Base-by-base conservation (phyloP, 495 filamentous ascomycete genomes). In the Antarctomyces pellizariae region DNA sequence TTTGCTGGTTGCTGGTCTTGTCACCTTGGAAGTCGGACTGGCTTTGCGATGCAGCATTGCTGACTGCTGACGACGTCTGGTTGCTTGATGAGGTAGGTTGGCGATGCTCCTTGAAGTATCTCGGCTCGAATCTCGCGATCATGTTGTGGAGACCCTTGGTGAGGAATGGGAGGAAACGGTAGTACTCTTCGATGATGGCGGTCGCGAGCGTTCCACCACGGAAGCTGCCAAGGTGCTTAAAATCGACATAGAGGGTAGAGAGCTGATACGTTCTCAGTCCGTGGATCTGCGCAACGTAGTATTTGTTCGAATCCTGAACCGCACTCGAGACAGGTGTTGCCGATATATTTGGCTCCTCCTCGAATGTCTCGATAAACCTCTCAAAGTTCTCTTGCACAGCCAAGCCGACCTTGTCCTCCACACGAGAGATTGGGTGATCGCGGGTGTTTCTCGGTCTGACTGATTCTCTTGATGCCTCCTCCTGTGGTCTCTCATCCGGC, bases 191-290 rank as follows among this genome's bases (percentile, higher is more conserved):
- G 26, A 76, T 71, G 31, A 95, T 76, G 18, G 79, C 83, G 27
- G 67, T 67, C 9, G 83, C 76, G 21, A 99, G 52, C 18, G 68
- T 64, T 13, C 75, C 75, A 32, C 74, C 66, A 32, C 68, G 61
- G 40, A 62, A 61, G 4, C 60, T 59, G 11, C 70, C 58, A 19
- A 99, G 49, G 49, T 99, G 86, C 26, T 66, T 77, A 54, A 71
- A 99, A 50, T 99, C 89, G 41, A 99, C 76, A 45, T 95, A 99
- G 21, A 95, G 69, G 3, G 86, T 99, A 1, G 83, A 93, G n/a
- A 91, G 59, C 33, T 72, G 66, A 47, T 77, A 82, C 30, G 67
- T 70, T 12, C 63, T 58, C 62, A 99, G 69, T 30, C 77, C 79
- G 39, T 90, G 75, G 31, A 99, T 86, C 45, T 92, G 89, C 10